Evolutionary conservation across 169 alveolate species (phyloP), one percentile per base, ranked within the genome.

Genomic region (Cryptosporidium ryanae): DNA sequence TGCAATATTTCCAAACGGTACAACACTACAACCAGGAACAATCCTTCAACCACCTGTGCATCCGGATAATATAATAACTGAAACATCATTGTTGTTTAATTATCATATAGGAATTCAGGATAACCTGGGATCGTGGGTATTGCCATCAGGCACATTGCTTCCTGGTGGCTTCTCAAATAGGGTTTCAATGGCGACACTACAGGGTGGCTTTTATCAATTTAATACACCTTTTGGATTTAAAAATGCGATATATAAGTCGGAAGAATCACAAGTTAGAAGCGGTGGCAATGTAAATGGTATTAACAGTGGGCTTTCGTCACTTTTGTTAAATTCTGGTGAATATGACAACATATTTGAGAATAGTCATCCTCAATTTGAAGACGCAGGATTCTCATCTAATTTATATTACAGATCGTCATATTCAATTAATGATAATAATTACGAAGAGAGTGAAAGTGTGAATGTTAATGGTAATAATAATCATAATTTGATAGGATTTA

Each of bases 151-250:
- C 6, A 76, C 87, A 25, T 27, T 76, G 23, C 48, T 76, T 15
- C 87, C 87, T 18, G 87, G 87, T 55, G 87, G 87, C 21, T 61
- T 76, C 65, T 76, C 87, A 10, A 76, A 76, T 59, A 76, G 87
- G 48, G 70, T 61, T 59, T 67, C 87, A 21, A n/a, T 44, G 49
- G 71, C 71, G 15, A 61, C 63, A 57, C 38, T 76, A 21, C 87
- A 55, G 49, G 87, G 87, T 21, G 87, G 87, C 12, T 76, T 76
- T 46, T 55, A 76, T 29, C 87, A 76, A 48, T 76, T 59, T 23
- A 59, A 38, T 17, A 50, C 68, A 6, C 87, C 87, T 7, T 76
- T 76, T 61, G 71, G 76, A 21, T 76, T 21, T 46, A 55, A 76
- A 25, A 23, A 76, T 38, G 68, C 87, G 18, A 65, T 59, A 17